Percentiles rank a stretch among this genome's conserved stretches.
phyloP scores from a whole-genome alignment of 2,329 filamentous ascomycete species.

The Alternaria angustiovoidea region DNA sequence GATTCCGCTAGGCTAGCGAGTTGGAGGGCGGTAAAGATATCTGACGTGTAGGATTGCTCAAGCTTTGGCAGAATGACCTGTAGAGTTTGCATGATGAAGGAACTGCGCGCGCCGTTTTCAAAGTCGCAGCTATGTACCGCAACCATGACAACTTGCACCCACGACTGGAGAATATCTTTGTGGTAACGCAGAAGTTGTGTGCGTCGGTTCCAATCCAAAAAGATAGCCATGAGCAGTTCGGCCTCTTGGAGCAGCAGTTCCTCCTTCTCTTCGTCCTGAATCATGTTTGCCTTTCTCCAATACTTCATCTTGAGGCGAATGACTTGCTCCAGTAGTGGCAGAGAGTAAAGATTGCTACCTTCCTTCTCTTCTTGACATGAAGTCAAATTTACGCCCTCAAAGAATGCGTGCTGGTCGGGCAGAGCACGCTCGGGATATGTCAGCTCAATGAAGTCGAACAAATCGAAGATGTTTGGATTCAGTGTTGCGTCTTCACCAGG shows the following conservation, averaged over 20 bases:
- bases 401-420: conserved; percentile 65
- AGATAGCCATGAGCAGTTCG: conserved; percentile 63
- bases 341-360: conserved; percentile 68
- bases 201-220: conserved; percentile 70
- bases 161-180: conserved; percentile 76
- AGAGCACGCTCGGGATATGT: conserved; percentile 59
- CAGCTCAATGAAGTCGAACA: conserved; percentile 88
- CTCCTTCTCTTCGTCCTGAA: conserved; percentile 49
- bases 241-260: conserved; percentile 58
- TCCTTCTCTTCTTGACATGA: conserved; percentile 68
- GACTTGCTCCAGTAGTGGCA: conserved; percentile 76
- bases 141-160: conserved; percentile 84
- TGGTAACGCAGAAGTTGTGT: conserved; percentile 65
- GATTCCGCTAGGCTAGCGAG: conserved; percentile 79
- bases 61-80: conserved; percentile 89
- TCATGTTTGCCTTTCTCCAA: conserved; percentile 55
- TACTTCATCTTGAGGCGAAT: conserved; percentile 74
- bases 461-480: conserved; percentile 83
- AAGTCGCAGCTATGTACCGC: conserved; percentile 85
- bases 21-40: conserved; percentile 74
- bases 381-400: conserved; percentile 72
- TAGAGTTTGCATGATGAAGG: conserved; percentile 84
- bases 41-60: conserved; percentile 76
- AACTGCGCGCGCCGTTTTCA: conserved; percentile 72
- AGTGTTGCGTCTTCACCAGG: conserved; percentile 71